Evolutionary conservation across 2,329 filamentous ascomycete genomes (phyloP).

Genomic region (Hymenoscyphus infarciens): DNA sequence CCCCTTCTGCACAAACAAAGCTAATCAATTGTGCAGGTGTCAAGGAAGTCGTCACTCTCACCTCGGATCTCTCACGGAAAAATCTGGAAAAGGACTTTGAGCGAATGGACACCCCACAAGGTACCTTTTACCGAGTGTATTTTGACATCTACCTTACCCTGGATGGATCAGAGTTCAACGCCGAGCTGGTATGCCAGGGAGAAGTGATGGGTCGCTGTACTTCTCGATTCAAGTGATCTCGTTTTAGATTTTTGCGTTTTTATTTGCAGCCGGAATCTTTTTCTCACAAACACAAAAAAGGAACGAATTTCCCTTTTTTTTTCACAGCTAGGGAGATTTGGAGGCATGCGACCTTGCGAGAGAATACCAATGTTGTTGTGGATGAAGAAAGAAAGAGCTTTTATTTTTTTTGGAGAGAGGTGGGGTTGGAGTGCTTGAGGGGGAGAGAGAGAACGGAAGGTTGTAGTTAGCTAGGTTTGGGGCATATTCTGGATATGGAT

Average conservation of each 20-base stretch:
- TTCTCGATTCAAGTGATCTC: slow-evolving; percentile 68
- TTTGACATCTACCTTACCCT: slow-evolving; percentile 86
- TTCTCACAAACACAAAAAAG: slow-evolving; percentile 1
- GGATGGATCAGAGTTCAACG: slow-evolving; percentile 96
- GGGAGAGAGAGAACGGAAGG: too few species aligned
- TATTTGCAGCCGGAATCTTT: neutral
- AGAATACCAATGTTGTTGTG: too few species aligned
- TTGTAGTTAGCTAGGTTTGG: too few species aligned
- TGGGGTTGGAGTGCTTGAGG: too few species aligned
- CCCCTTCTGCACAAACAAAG: slow-evolving; percentile 6
- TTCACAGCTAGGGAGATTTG: neutral
- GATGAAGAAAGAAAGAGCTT: too few species aligned
- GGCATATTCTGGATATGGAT: too few species aligned
- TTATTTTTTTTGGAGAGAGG: too few species aligned
- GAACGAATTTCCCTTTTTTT: neutral
- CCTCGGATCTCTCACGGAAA: slow-evolving; percentile 93
- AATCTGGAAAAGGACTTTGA: slow-evolving; percentile 99
- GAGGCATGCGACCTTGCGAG: neutral
- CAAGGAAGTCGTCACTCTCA: slow-evolving; percentile 97
- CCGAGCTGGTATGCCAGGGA: slow-evolving; percentile 97
- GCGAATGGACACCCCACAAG: slow-evolving; percentile 97
- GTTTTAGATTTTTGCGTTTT: neutral
- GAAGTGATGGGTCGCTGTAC: slow-evolving; percentile 98
- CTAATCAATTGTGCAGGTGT: slow-evolving; percentile 62
- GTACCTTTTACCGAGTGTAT: slow-evolving; percentile 85